phyloP scores from a whole-genome alignment of 78 protist genomes.

The Capsaspora owczarzaki region DNA sequence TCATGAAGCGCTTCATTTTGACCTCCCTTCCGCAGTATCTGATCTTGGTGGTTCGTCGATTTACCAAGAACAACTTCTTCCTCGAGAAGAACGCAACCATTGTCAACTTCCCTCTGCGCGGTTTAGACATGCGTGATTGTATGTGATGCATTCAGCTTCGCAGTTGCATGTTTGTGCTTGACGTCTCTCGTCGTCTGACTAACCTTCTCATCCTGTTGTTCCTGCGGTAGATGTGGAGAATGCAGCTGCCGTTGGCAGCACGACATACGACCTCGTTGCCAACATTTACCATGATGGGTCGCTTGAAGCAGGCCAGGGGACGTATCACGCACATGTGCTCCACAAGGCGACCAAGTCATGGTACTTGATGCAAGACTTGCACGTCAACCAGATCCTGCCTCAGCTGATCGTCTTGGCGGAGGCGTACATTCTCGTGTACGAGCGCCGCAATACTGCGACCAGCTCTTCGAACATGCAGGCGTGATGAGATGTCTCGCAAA shows the following conservation, averaged over 20 bases:
- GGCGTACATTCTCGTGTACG: conserved; percentile 69
- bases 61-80: conserved; percentile 67
- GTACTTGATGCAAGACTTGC: conserved; percentile 70
- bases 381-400: conserved; percentile 45
- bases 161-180: background rate
- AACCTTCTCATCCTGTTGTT: background rate
- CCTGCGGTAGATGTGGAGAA: background rate
- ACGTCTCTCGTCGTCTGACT: background rate
- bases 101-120: conserved; percentile 83
- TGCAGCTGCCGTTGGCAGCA: background rate
- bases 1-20: background rate
- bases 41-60: conserved; percentile 73
- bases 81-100: conserved; percentile 87
- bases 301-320: conserved; percentile 11
- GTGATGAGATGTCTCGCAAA: too few species aligned
- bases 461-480: too few species aligned
- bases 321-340: conserved; percentile 5
- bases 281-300: conserved; percentile 53
- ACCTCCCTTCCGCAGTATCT: conserved; percentile 71
- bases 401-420: conserved; percentile 77
- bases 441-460: too few species aligned
- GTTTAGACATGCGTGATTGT: conserved; percentile 71
- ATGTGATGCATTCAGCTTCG: background rate
- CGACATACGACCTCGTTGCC: conserved; percentile 35
- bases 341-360: conserved; percentile 42